phyloP scores from a whole-genome alignment of 495 filamentous ascomycete species.

The Rhizodiscina lignyota region DNA sequence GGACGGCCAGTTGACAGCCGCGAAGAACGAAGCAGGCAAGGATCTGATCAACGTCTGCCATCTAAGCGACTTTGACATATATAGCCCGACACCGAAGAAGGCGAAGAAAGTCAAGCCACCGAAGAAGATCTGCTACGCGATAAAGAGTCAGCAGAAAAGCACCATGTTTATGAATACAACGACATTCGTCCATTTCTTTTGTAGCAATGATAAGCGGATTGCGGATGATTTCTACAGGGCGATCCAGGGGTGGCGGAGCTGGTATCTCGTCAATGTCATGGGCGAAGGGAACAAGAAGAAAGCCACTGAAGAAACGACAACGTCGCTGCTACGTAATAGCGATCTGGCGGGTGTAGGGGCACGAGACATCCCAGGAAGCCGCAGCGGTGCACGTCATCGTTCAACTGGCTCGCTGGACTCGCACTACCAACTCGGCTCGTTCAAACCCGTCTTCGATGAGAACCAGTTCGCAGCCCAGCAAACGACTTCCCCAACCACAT shows the following conservation, averaged over 20 bases:
- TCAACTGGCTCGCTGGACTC: slow-evolving; percentile 14
- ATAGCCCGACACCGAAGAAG: slow-evolving; percentile 50
- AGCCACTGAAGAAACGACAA: slow-evolving; percentile 5
- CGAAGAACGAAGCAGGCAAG: slow-evolving; percentile 52
- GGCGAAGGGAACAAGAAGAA: slow-evolving; percentile 32
- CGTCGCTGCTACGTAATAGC: not conserved
- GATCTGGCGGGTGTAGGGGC: not conserved
- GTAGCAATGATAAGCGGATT: slow-evolving; percentile 49
- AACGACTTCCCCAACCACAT: not conserved
- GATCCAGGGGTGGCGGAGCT: slow-evolving; percentile 70
- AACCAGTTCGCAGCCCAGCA: slow-evolving; percentile 21
- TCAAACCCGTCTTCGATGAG: slow-evolving; percentile 37
- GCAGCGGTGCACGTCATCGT: not conserved
- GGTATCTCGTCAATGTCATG: slow-evolving; percentile 63
- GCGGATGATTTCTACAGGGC: slow-evolving; percentile 50
- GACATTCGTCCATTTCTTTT: slow-evolving; percentile 86
- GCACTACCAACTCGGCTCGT: slow-evolving; percentile 36
- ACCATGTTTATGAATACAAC: slow-evolving; percentile 66
- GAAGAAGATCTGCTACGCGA: slow-evolving; percentile 60
- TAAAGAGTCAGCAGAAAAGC: slow-evolving; percentile 88
- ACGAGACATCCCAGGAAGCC: slow-evolving; percentile 10
- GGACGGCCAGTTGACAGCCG: slow-evolving; percentile 57
- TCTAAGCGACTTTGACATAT: slow-evolving; percentile 87
- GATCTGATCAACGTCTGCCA: slow-evolving; percentile 61
- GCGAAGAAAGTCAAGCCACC: slow-evolving; percentile 26